Evolutionary conservation across 2,329 filamentous ascomycete species (phyloP).

Genomic region (Ilyonectria destructans): DNA sequence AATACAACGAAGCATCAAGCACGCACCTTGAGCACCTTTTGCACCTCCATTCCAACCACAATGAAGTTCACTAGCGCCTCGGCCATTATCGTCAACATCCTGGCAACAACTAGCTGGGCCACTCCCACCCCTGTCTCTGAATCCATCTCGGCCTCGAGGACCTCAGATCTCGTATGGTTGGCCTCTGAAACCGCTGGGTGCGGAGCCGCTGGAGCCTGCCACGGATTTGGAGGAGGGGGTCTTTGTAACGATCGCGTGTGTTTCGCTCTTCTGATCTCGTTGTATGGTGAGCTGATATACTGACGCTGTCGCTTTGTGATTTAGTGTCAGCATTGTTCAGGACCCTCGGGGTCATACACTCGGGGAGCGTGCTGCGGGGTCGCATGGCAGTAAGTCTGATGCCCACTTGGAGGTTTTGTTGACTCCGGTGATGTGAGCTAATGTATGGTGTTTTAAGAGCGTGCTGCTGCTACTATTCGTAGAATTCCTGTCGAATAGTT

Average conservation of each 20-base stretch:
- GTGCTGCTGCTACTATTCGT: conserved; percentile 26
- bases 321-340: conserved; percentile 22
- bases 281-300: neutral
- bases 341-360: conserved; percentile 4
- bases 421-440: neutral
- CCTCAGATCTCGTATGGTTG: neutral
- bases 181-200: conserved; percentile 4
- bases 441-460: neutral
- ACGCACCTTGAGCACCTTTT: neutral
- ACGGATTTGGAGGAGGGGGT: conserved; percentile 8
- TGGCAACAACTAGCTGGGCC: neutral
- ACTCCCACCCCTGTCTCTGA: neutral
- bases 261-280: neutral
- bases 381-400: conserved; percentile 17
- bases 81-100: neutral
- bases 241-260: conserved; percentile 25
- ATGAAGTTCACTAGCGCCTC: neutral
- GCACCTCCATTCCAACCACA: neutral
- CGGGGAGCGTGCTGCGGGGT: conserved; percentile 22
- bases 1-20: neutral
- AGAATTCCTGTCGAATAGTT: neutral
- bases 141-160: neutral
- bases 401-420: too few relatives aligned
- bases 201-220: conserved; percentile 19
- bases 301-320: neutral